Conservation (phyloP, 1,139 yeast species). For the Candida albicans region DNA sequence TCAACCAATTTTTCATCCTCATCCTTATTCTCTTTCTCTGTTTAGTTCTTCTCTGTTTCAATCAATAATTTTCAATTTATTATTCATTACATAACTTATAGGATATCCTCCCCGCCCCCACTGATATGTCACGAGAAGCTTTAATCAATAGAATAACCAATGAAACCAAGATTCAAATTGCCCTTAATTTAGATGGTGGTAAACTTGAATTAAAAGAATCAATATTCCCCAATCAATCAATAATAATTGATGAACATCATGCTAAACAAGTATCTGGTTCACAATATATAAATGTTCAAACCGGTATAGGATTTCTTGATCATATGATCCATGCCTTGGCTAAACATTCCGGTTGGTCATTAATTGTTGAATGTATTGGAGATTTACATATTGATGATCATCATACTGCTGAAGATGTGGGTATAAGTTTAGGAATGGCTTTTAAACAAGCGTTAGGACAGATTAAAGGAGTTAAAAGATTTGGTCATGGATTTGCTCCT, state of each 20-base stretch:
- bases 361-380: slow-evolving; percentile 85
- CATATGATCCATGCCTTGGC: slow-evolving; percentile 98
- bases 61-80: neutral
- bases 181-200: slow-evolving; percentile 85
- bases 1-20: no score
- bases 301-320: slow-evolving; percentile 94
- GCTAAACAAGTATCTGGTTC: slow-evolving; percentile 62
- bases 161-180: slow-evolving; percentile 90
- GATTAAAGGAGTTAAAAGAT: slow-evolving; percentile 86
- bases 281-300: slow-evolving; percentile 76
- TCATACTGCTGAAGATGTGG: slow-evolving; percentile 95
- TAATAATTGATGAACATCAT: slow-evolving; percentile 48
- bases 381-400: slow-evolving; percentile 96
- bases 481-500: slow-evolving; percentile 95
- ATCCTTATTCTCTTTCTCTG: neutral
- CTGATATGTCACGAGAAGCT: slow-evolving; percentile 10
- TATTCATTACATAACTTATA: slow-evolving; percentile 1
- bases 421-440: slow-evolving; percentile 86
- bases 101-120: neutral
- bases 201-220: slow-evolving; percentile 57
- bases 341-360: slow-evolving; percentile 95
- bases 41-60: slow-evolving; percentile 2
- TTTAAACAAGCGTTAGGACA: slow-evolving; percentile 89
- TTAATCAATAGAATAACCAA: slow-evolving; percentile 70
- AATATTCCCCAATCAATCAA: slow-evolving; percentile 37